Conservation (phyloP, 805 yeast genomes). For the Saturnispora zaruensis region DNA sequence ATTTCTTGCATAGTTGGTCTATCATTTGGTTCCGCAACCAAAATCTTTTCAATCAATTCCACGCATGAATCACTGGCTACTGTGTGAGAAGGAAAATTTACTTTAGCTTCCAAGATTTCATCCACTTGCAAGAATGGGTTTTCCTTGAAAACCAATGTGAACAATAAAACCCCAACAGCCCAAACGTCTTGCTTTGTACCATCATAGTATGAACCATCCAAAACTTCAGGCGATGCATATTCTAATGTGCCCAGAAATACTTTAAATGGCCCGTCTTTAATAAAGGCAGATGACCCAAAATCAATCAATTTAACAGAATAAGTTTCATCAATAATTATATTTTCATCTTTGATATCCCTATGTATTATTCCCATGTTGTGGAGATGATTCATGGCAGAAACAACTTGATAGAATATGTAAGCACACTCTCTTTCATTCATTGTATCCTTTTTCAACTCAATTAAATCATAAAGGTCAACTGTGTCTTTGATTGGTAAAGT, state of each 20-base stretch:
- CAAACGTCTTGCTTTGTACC: slow-evolving; percentile 96
- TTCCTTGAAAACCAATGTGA: slow-evolving; percentile 85
- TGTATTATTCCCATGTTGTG: slow-evolving; percentile 86
- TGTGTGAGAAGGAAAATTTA: slow-evolving; percentile 50
- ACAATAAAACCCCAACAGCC: slow-evolving; percentile 89
- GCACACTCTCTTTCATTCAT: slow-evolving; percentile 76
- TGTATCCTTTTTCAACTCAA: slow-evolving; percentile 66
- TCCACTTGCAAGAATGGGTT: slow-evolving; percentile 94
- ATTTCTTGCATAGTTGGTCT: slow-evolving; percentile 74
- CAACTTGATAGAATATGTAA: slow-evolving; percentile 70
- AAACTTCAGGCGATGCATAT: slow-evolving; percentile 95
- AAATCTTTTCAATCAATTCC: slow-evolving; percentile 51
- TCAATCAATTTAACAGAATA: slow-evolving; percentile 83
- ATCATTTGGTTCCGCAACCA: slow-evolving; percentile 54
- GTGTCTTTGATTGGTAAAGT: slow-evolving; percentile 51
- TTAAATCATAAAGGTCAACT: slow-evolving; percentile 84
- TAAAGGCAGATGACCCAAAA: slow-evolving; percentile 92
- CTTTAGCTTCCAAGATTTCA: slow-evolving; percentile 86
- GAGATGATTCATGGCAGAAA: slow-evolving; percentile 68
- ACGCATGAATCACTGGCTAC: slow-evolving; percentile 55
- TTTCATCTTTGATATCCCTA: slow-evolving; percentile 92
- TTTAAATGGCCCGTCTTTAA: slow-evolving; percentile 87
- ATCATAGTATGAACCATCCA: slow-evolving; percentile 78
- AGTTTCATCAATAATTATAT: slow-evolving; percentile 75
- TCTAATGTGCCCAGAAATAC: slow-evolving; percentile 97